Evolutionary conservation across 768 basidiomycete genomes (phyloP).

Genomic region (Candolleomyces efflorescens): DNA sequence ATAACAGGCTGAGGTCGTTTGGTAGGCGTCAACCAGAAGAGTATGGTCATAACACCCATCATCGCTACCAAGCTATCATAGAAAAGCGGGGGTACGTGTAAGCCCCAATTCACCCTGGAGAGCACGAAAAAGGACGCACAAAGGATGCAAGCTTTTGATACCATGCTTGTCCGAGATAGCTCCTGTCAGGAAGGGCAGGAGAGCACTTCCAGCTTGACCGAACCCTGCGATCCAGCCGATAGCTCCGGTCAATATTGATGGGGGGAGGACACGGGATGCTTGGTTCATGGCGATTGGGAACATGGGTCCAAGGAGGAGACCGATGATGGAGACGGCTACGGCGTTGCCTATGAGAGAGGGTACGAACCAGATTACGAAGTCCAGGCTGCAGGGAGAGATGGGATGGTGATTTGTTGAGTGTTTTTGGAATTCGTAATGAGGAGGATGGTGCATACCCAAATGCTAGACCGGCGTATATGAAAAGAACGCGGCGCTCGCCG

Average conservation of each 20-base stretch:
- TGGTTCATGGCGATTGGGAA: conserved; percentile 75
- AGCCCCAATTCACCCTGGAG: neutral
- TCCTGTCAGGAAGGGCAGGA: conserved; percentile 72
- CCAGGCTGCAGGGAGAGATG: conserved; percentile 42
- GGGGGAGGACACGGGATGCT: conserved; percentile 61
- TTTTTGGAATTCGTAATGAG: too few relatives aligned
- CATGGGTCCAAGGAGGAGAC: conserved; percentile 70
- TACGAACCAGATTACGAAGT: conserved; percentile 66
- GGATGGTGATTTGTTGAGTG: neutral
- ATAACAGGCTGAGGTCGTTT: too few relatives aligned
- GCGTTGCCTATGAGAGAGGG: conserved; percentile 63
- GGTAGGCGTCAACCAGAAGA: conserved; percentile 40
- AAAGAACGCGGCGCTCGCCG: conserved; percentile 50
- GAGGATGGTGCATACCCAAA: conserved; percentile 34
- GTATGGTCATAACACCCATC: conserved; percentile 52
- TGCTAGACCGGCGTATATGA: conserved; percentile 46
- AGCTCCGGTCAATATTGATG: conserved; percentile 61
- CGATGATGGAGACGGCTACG: conserved; percentile 61
- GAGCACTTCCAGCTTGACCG: conserved; percentile 68
- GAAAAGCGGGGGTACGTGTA: neutral
- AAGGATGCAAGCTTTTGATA: conserved; percentile 56
- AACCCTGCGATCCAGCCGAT: conserved; percentile 69
- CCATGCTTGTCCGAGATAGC: conserved; percentile 60
- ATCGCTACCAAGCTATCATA: conserved; percentile 49
- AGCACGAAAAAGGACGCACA: conserved; percentile 36